Evolutionary conservation across 2,329 filamentous ascomycete genomes (phyloP).

Genomic region (Fusarium sp.): DNA sequence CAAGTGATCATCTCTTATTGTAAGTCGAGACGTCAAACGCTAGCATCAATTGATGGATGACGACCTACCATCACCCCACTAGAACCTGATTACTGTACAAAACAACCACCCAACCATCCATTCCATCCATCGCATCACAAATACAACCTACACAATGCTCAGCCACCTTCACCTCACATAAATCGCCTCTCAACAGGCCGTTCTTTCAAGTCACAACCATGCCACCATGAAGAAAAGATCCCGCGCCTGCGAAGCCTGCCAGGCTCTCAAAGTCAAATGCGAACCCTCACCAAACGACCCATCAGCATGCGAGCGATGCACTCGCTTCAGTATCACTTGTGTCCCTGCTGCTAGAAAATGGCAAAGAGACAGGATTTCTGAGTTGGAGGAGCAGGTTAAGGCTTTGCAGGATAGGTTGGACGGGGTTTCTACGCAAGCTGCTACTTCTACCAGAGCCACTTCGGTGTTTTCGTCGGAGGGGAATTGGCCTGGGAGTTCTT

Average conservation of each 20-base stretch:
- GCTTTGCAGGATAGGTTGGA: conserved; percentile 16
- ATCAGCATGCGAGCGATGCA: conserved; percentile 24
- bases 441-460: conserved; percentile 15
- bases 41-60: not conserved
- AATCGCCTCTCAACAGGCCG: not conserved
- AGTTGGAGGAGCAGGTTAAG: conserved; percentile 29
- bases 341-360: conserved; percentile 26
- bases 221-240: conserved; percentile 29
- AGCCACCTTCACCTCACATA: conserved; percentile 4
- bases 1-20: not conserved
- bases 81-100: not conserved
- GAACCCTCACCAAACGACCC: conserved; percentile 1
- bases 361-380: conserved; percentile 27
- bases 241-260: conserved; percentile 35
- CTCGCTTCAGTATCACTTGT: conserved; percentile 18
- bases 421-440: conserved; percentile 5
- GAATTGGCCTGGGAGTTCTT: not conserved
- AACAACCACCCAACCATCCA: not conserved
- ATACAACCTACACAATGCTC: conserved; percentile 5
- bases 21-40: not conserved
- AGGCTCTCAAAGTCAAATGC: conserved; percentile 35
- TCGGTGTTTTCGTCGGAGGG: conserved; percentile 22
- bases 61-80: not conserved
- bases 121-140: not conserved
- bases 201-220: not conserved